Percentiles rank a stretch among this genome's conserved stretches.
Evolutionary conservation across 768 basidiomycete genomes (phyloP).

Genomic region (Lentinula lateritia): DNA sequence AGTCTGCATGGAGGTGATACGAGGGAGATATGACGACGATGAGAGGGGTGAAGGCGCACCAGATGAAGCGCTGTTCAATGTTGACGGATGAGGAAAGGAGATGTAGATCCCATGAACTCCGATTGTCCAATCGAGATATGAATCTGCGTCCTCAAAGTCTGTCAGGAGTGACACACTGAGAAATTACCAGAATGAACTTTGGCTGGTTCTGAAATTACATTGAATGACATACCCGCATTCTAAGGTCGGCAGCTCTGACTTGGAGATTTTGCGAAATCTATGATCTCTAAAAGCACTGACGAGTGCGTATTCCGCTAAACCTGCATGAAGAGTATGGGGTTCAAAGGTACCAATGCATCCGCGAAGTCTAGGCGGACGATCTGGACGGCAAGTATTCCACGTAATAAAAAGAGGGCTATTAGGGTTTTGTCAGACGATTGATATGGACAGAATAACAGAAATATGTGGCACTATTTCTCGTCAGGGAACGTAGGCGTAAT

Average conservation of each 20-base stretch:
- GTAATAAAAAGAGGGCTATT: conserved; percentile 91
- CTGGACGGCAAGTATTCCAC: conserved; percentile 76
- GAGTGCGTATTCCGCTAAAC: conserved; percentile 85
- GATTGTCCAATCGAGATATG: conserved; percentile 90
- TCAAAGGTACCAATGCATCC: conserved; percentile 97
- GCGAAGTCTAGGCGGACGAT: conserved; percentile 59
- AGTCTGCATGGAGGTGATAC: conserved; percentile 45
- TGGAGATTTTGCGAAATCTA: conserved; percentile 77
- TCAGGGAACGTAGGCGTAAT: conserved; percentile 61
- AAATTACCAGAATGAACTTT: not conserved
- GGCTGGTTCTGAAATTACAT: not conserved
- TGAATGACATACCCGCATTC: conserved; percentile 73
- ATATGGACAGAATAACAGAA: not conserved
- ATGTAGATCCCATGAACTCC: conserved; percentile 92
- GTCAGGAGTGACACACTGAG: conserved; percentile 87
- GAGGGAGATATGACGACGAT: conserved; percentile 54
- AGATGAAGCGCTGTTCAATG: conserved; percentile 49
- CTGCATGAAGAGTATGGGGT: conserved; percentile 64
- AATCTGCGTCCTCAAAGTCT: conserved; percentile 78
- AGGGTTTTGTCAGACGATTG: not conserved
- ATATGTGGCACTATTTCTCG: conserved; percentile 66
- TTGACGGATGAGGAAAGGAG: conserved; percentile 75
- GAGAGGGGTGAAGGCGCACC: conserved; percentile 68
- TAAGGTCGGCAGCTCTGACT: conserved; percentile 69
- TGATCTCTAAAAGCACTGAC: conserved; percentile 87